Evolutionary conservation across 2,329 filamentous ascomycete genomes (phyloP), one percentile per base, ranked within the genome.

Genomic region (Neophaeococcomyces aloes): DNA sequence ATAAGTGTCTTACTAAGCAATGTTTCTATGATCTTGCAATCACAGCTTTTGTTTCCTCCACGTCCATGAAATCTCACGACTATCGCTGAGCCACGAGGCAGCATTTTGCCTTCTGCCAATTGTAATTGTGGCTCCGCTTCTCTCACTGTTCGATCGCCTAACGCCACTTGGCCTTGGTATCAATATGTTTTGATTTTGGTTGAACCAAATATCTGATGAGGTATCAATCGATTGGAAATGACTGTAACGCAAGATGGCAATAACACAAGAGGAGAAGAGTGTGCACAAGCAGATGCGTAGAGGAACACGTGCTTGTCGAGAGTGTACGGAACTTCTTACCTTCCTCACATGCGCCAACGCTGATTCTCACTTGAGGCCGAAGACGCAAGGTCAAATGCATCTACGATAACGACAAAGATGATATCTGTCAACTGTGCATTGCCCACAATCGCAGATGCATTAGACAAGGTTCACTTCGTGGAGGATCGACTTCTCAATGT

Each of bases 301-400:
- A 38, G 52, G 52, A 38, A 54, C 52, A 7, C 48, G 48, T 19
- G 53, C 52, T 3, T 54, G 52, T 38, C 47, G 47, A 14, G 52
- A 54, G 42, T 54, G 52, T 53, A 47, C 10, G 52, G 49, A 29
- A 27, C 23, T 32, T 19, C n/a, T 38, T 14, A 14, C 32, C 38
- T 36, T 23, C 30, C 27, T 36, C 36, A 36, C 15, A 18, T 23
- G 19, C 14, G 27, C 23, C 31, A 10, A 30, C 17, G 8, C 19
- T 15, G 33, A 31, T 41, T 38, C 13, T 25, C 41, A 38, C 29
- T 18, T 35, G 25, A 54, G 52, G 52, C 41, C 52, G 52, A n/a
- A 48, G 52, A n/a, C 48, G 52, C 19, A 54, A 54, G 37, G 50
- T 54, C 15, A 54, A 52, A 46, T 54, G 52, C 46, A 53, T 40